Evolutionary conservation across 2,329 filamentous ascomycete genomes (phyloP).

Genomic region (Xylariales sp.): DNA sequence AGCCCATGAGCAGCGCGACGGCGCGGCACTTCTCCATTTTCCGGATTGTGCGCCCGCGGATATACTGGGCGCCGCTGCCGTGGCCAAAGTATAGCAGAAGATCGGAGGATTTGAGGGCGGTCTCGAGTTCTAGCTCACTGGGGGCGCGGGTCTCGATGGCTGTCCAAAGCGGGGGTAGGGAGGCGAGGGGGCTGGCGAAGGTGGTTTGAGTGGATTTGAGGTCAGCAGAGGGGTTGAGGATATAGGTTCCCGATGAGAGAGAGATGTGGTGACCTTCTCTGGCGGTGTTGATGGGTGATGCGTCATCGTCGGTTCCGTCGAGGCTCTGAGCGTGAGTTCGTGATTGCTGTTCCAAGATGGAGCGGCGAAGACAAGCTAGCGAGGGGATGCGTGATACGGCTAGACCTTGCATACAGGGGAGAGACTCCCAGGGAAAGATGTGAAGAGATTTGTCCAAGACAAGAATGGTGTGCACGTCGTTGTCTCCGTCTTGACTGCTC

Average conservation of each 20-base stretch:
- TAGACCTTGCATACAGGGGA: conserved; percentile 75
- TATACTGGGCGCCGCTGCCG: conserved; percentile 90
- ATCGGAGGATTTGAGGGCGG: conserved; percentile 59
- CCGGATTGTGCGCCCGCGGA: conserved; percentile 77
- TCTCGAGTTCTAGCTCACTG: conserved; percentile 71
- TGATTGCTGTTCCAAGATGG: conserved; percentile 54
- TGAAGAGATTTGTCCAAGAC: conserved; percentile 90
- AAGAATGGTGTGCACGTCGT: conserved; percentile 69
- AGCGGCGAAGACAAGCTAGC: conserved; percentile 72
- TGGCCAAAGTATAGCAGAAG: conserved; percentile 93
- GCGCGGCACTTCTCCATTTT: conserved; percentile 70
- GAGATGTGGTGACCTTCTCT: conserved; percentile 52
- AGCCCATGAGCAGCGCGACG: conserved; percentile 87
- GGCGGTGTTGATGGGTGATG: conserved; percentile 21
- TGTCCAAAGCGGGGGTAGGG: conserved; percentile 66
- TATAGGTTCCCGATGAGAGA: conserved; percentile 60
- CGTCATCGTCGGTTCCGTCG: conserved; percentile 17
- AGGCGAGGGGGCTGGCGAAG: conserved; percentile 63
- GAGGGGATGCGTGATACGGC: conserved; percentile 87
- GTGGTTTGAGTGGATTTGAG: conserved; percentile 72
- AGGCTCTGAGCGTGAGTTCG: conserved; percentile 9
- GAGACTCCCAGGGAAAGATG: conserved; percentile 90
- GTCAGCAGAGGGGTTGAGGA: conserved; percentile 86
- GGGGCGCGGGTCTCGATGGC: conserved; percentile 66
- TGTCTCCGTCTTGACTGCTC: conserved; percentile 33